Evolutionary conservation across 1,284 basidiomycete species (phyloP).

Genomic region (Malassezia japonica): DNA sequence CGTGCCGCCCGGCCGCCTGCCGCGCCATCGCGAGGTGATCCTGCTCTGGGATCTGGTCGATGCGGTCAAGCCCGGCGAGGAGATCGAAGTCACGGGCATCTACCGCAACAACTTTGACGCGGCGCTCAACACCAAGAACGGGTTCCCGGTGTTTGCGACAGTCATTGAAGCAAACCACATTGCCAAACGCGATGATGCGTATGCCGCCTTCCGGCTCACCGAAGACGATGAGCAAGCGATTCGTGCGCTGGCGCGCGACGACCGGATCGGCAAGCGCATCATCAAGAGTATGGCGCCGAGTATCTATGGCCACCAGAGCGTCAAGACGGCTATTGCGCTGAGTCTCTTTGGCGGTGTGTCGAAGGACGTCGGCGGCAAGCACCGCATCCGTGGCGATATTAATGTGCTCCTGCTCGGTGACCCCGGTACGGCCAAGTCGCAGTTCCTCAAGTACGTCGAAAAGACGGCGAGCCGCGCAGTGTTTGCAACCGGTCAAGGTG

Average conservation of each 20-base stretch:
- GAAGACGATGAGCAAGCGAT: conserved; percentile 94
- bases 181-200: conserved; percentile 87
- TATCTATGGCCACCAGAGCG: conserved; percentile 97
- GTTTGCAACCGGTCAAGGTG: conserved; percentile 97
- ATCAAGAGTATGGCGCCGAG: conserved; percentile 96
- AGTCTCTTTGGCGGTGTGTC: conserved; percentile 86
- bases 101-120: conserved; percentile 99
- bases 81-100: conserved; percentile 82
- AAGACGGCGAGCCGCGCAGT: conserved; percentile 94
- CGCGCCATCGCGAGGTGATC: conserved; percentile 90
- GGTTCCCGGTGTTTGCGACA: conserved; percentile 97
- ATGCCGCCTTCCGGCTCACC: conserved; percentile 87
- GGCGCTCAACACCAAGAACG: conserved; percentile 93
- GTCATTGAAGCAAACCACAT: conserved; percentile 81
- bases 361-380: conserved; percentile 94
- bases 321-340: conserved; percentile 92
- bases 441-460: conserved; percentile 97
- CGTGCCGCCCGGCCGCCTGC: conserved; percentile 90
- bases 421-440: conserved; percentile 96
- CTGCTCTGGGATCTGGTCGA: conserved; percentile 97
- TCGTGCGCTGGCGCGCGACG: conserved; percentile 72
- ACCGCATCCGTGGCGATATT: conserved; percentile 91
- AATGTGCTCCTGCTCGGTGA: conserved; percentile 92
- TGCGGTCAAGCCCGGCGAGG: conserved; percentile 92
- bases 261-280: conserved; percentile 89